Base-by-base conservation (phyloP, 2,329 filamentous ascomycete genomes). In the Aurifilum marmelostoma region DNA sequence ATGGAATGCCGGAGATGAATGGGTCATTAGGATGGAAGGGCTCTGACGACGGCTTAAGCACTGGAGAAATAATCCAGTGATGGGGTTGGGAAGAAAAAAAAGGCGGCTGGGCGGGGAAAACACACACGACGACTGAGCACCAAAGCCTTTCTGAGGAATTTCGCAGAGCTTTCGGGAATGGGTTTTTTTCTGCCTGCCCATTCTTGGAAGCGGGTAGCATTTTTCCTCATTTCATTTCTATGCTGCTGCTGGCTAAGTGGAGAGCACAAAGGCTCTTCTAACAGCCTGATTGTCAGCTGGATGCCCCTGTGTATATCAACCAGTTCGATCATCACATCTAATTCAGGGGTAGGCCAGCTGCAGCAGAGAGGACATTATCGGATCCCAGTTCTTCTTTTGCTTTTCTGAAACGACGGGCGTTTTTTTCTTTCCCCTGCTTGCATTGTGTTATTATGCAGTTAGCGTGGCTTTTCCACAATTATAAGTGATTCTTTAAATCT, bases 1-100 rank as follows among this genome's bases (percentile, higher is more conserved):
- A 71, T 21, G 69, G 67, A 59, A 69, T 62, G 69, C 61, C 65
- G 63, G 69, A 54, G 60, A 69, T 65, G 69, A 71, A 62, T 43
- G 32, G 61, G 56, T 56, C 63, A 59, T 41, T n/a, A 8, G 68
- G 61, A 27, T 56, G 64, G 37, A 39, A 58, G 47, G 32, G 59
- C 56, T 56, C 47, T 47, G 34, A 67, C 56, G 67, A 65, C 58
- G 29, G 18, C 39, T 34, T 34, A 60, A 67, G 64, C 67, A 56
- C 64, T 29, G 41, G 50, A 59, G 41, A 39, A 59, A 18, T 37
- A n/a, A 39, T 47, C 39, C 41, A 37, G 43, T 21, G 34, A 29
- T 69, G 39, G 29, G 66, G 43, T n/a, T 47, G 43, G 43, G 7
- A 11, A 39, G 34, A 62, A 43, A 54, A 52, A 27, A 29, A 54